phyloP scores from a whole-genome alignment of 768 basidiomycete species.

The Lactifluus hygrophoroides region DNA sequence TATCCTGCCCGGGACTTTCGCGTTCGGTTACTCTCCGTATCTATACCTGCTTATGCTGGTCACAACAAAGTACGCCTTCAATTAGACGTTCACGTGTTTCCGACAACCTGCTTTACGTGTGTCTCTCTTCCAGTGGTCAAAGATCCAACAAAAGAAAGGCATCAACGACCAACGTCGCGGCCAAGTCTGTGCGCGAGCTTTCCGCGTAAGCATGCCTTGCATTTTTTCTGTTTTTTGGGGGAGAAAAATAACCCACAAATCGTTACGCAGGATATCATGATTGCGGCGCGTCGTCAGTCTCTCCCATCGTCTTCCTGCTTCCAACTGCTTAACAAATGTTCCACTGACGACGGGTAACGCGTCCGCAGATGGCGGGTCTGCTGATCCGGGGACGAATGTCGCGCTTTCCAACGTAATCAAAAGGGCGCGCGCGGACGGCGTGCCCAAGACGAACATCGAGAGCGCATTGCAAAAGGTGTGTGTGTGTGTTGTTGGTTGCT shows the following conservation, averaged over 20 bases:
- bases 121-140: slow-evolving; percentile 17
- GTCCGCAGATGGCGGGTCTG: slow-evolving; percentile 16
- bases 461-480: slow-evolving; percentile 18
- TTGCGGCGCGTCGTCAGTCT: slow-evolving; percentile 20
- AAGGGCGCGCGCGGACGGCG: slow-evolving; percentile 14
- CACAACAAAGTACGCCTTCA: slow-evolving; percentile 21
- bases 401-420: slow-evolving; percentile 15
- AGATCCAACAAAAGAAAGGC: slow-evolving; percentile 21
- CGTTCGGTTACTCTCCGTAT: slow-evolving; percentile 1
- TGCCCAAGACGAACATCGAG: slow-evolving; percentile 20
- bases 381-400: slow-evolving; percentile 14
- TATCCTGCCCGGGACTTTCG: no score
- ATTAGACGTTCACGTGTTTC: neutral
- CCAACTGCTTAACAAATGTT: neutral
- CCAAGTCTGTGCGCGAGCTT: slow-evolving; percentile 10
- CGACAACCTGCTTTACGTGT: neutral
- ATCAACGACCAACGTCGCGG: slow-evolving; percentile 13
- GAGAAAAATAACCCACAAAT: no score
- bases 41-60: slow-evolving; percentile 4
- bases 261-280: slow-evolving; percentile 18
- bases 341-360: neutral
- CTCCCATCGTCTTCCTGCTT: neutral
- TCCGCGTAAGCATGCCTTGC: slow-evolving; percentile 13
- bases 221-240: no score
- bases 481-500: neutral